phyloP scores from a whole-genome alignment of 2,329 filamentous ascomycete genomes.

The Fusarium piperis region DNA sequence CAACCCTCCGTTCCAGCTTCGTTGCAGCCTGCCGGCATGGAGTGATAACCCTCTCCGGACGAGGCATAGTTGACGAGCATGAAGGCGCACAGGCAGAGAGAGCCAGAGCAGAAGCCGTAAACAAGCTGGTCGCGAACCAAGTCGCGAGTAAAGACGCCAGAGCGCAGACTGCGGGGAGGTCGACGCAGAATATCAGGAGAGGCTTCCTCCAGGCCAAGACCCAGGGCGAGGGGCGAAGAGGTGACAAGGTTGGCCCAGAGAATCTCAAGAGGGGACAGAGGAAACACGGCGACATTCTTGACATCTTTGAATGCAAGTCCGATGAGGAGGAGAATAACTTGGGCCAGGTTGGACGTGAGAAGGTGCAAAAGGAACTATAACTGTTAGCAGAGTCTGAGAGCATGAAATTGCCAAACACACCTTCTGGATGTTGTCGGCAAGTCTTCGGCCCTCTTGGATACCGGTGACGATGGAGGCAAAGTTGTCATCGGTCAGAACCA shows the following conservation, averaged over 20 bases:
- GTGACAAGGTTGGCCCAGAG: slow-evolving; percentile 82
- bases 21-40: slow-evolving; percentile 68
- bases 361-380: slow-evolving; percentile 69
- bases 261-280: slow-evolving; percentile 76
- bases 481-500: slow-evolving; percentile 89
- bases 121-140: slow-evolving; percentile 73
- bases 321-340: slow-evolving; percentile 74
- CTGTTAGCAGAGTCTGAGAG: slow-evolving; percentile 16
- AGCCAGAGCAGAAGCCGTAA: slow-evolving; percentile 72
- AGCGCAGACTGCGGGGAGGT: slow-evolving; percentile 68
- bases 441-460: slow-evolving; percentile 74
- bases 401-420: slow-evolving; percentile 48
- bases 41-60: slow-evolving; percentile 55
- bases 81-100: slow-evolving; percentile 69
- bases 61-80: slow-evolving; percentile 65
- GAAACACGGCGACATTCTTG: slow-evolving; percentile 70
- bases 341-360: slow-evolving; percentile 75
- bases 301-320: slow-evolving; percentile 75
- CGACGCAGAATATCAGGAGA: slow-evolving; percentile 74
- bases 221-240: slow-evolving; percentile 75
- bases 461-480: slow-evolving; percentile 83
- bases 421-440: slow-evolving; percentile 81
- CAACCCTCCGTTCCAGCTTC: slow-evolving; percentile 61
- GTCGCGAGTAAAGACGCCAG: slow-evolving; percentile 71
- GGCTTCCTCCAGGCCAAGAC: slow-evolving; percentile 75